Evolutionary conservation across 768 basidiomycete species (phyloP).

Genomic region (Candolleomyces eurysporus): DNA sequence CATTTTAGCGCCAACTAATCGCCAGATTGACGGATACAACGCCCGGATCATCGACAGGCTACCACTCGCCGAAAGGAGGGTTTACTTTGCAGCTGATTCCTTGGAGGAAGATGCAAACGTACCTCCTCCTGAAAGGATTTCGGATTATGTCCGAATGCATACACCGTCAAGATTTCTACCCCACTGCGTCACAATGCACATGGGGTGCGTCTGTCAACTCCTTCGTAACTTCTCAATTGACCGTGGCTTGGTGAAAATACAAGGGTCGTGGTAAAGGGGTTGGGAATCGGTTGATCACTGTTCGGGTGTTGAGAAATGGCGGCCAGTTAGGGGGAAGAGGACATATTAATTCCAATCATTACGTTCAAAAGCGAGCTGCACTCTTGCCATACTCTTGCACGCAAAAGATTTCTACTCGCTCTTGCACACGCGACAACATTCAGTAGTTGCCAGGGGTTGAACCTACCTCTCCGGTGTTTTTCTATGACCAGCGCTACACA

Average conservation of each 20-base stretch:
- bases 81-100: background rate
- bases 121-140: background rate
- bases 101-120: background rate
- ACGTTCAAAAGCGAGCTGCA: slow-evolving; percentile 14
- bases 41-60: no score
- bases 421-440: slow-evolving; percentile 42
- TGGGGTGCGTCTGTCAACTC: slow-evolving; percentile 28
- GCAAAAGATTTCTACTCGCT: slow-evolving; percentile 35
- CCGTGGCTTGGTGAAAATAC: slow-evolving; percentile 39
- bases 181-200: slow-evolving; percentile 20
- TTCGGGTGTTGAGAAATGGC: background rate
- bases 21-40: slow-evolving; percentile 34
- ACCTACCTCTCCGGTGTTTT: slow-evolving; percentile 33
- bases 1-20: slow-evolving; percentile 38
- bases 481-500: slow-evolving; percentile 31
- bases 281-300: slow-evolving; percentile 10
- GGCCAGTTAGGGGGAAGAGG: background rate
- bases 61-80: no score
- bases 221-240: slow-evolving; percentile 37
- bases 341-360: slow-evolving; percentile 19
- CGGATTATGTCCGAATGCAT: background rate
- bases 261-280: slow-evolving; percentile 28
- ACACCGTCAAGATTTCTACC: background rate
- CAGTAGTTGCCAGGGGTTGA: slow-evolving; percentile 38
- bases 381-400: slow-evolving; percentile 25